A percentile compares a stretch with the other conserved stretches of the same genome.
These are phyloP conservation scores for Zygnema cylindricum DNA, from an alignment of 139 green algal species.

Conservation along the genomic window DNA sequence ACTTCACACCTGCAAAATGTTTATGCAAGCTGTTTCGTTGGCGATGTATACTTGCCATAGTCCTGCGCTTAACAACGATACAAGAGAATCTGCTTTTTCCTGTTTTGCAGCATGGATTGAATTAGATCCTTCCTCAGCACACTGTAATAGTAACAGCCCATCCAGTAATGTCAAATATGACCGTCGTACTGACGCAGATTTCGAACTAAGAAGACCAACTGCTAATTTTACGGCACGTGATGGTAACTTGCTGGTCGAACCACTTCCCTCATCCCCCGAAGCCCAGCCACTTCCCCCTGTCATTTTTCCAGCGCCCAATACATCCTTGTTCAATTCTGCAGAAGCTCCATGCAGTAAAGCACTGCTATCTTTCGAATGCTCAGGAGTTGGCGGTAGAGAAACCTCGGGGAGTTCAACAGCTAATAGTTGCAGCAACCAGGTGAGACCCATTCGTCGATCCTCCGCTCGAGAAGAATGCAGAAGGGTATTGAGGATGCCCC, in stretches of 20 bases:
- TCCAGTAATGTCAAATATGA: conserved; percentile 35
- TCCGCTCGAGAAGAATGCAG: conserved; percentile 41
- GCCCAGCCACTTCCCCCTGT: not conserved
- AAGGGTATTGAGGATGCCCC: conserved; percentile 34
- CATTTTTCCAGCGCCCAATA: not conserved
- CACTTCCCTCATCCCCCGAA: not conserved
- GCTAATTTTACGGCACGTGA: conserved; percentile 26
- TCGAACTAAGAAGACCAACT: conserved; percentile 25
- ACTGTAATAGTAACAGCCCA: conserved; percentile 20
- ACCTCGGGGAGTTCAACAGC: not conserved
- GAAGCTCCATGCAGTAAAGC: not conserved
- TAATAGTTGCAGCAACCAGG: conserved; percentile 49
- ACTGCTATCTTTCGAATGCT: not conserved
- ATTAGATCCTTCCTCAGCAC: not conserved
- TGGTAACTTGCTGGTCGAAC: not conserved
- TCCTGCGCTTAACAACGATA: conserved; percentile 23
- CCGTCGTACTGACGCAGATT: not conserved
- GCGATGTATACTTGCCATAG: conserved; percentile 45
- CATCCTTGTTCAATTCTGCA: not conserved
- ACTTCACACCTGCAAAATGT: conserved; percentile 32
- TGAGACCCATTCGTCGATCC: conserved; percentile 31
- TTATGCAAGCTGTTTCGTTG: conserved; percentile 37
- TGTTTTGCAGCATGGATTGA: not conserved
- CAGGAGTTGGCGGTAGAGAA: not conserved
- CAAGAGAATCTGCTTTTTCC: not conserved